Base-by-base conservation (phyloP, 495 filamentous ascomycete genomes). In the Trichoderma gamsii region DNA sequence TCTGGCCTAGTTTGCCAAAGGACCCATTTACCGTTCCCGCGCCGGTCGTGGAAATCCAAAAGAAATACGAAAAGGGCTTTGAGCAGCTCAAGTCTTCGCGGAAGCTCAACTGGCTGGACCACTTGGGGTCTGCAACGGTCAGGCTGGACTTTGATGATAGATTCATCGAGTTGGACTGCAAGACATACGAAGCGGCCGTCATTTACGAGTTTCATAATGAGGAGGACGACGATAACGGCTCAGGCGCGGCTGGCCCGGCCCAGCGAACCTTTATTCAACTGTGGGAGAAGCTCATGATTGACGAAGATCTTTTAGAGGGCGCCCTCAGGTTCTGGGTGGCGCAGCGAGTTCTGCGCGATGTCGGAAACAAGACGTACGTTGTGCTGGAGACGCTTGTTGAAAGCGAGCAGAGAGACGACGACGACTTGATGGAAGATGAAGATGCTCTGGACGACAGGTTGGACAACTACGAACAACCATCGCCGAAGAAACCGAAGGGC, bases 111-210 rank as follows among this genome's bases (percentile, higher is more conserved):
- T 98, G 93, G 92, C 84, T 93, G 21, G 88, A 90, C 68, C 88
- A 90, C 11, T 81, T 96, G 11, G 93, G 93, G 32, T 88, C 89
- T 71, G 92, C 91, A 12, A 87, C 85, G 9, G 88, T 99, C 11
- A 87, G 91, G 69, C 82, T 99, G 2, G 90, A 96, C 68, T 79
- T 99, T 9, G 84, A 88, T 69, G 94, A 99, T 76, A 87, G 95
- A 63, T 85, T 83, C 0, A 83, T 89, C 59, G 86, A 95, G 67
- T 21, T 61, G 12, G 56, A 61, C 23, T 92, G 94, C 15, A 87
- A 85, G 65, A 91, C 92, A 0, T 96, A 91, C 83, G 90, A 97
- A 79, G 95, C 95, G 35, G 92, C 89, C 23, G 90, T 97, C 23
- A 92, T 99, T 69, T 87, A 93, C 73, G 90, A 90, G 8, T 98